Conservation (phyloP, 2,329 filamentous ascomycete species). For the Zopfia rhizophila region DNA sequence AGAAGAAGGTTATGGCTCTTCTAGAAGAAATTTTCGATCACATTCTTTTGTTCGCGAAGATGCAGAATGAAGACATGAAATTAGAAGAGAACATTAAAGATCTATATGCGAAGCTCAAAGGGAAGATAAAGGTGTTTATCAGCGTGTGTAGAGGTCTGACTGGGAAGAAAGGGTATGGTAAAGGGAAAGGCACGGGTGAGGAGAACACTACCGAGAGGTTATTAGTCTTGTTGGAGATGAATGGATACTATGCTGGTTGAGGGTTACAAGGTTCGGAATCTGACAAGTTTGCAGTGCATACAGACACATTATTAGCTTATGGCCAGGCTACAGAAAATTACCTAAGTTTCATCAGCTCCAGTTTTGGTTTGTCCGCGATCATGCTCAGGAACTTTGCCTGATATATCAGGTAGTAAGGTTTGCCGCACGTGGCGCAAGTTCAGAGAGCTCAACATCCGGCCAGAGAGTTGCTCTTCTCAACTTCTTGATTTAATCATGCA, state of each 20-base stretch:
- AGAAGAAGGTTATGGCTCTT: slow-evolving; percentile 76
- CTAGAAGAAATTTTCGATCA: slow-evolving; percentile 80
- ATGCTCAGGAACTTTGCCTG: too few species aligned
- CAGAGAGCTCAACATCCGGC: too few species aligned
- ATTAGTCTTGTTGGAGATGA: slow-evolving; percentile 76
- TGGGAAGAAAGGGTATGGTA: slow-evolving; percentile 67
- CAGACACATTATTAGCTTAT: too few species aligned
- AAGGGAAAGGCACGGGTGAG: slow-evolving; percentile 51
- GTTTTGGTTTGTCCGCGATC: too few species aligned
- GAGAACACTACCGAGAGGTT: slow-evolving; percentile 74
- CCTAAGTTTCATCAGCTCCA: too few species aligned
- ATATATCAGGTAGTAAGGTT: too few species aligned
- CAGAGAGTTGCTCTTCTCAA: too few species aligned
- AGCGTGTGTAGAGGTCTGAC: slow-evolving; percentile 74
- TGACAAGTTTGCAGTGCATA: too few species aligned
- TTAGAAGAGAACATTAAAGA: slow-evolving; percentile 49
- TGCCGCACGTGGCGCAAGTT: too few species aligned
- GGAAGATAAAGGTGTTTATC: slow-evolving; percentile 79
- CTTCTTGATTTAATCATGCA: too few species aligned
- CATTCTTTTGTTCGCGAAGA: slow-evolving; percentile 72
- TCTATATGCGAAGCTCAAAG: slow-evolving; percentile 74
- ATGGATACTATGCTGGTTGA: slow-evolving; percentile 66
- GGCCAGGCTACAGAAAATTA: too few species aligned
- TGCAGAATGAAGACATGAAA: slow-evolving; percentile 33
- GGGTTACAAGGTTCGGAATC: too few species aligned